Conservation (phyloP, 1,139 yeast genomes). For the Lizanozyma gosingica region DNA sequence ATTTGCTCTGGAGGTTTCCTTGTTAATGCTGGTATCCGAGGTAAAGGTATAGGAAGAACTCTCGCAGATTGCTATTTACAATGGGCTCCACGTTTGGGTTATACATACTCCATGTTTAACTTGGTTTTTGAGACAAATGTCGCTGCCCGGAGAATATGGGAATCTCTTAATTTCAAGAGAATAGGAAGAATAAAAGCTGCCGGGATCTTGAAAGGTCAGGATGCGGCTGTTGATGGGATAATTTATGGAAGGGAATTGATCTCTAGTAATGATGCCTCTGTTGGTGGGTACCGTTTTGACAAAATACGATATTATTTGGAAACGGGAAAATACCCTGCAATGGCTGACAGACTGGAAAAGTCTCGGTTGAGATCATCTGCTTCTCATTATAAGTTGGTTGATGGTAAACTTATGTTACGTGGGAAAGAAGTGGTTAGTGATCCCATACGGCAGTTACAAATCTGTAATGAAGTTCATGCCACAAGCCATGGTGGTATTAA, state of each 20-base stretch:
- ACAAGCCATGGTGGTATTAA: conserved; percentile 84
- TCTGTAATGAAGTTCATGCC: conserved; percentile 65
- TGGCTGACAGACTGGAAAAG: conserved; percentile 75
- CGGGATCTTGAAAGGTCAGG: conserved; percentile 78
- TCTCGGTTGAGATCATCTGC: conserved; percentile 77
- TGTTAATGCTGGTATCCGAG: conserved; percentile 87
- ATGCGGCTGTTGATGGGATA: conserved; percentile 72
- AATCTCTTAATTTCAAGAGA: conserved; percentile 65
- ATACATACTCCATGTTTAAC: conserved; percentile 75
- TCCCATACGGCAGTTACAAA: conserved; percentile 61
- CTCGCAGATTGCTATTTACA: conserved; percentile 74
- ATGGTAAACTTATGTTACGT: conserved; percentile 68
- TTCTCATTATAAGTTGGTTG: conserved; percentile 60
- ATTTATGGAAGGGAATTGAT: conserved; percentile 57
- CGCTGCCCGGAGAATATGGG: conserved; percentile 74
- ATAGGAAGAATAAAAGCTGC: conserved; percentile 78
- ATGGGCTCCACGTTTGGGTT: conserved; percentile 89
- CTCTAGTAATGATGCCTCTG: conserved; percentile 38
- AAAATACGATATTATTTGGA: conserved; percentile 70
- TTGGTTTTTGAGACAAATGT: conserved; percentile 83
- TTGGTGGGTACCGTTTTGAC: conserved; percentile 62
- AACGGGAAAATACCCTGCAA: conserved; percentile 80
- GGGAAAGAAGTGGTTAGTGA: conserved; percentile 79
- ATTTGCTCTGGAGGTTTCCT: conserved; percentile 86
- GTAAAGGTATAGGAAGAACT: conserved; percentile 87